These are phyloP conservation scores for Penicillium angulare DNA, from an alignment of 495 filamentous ascomycete genomes.

Conservation along the genomic window DNA sequence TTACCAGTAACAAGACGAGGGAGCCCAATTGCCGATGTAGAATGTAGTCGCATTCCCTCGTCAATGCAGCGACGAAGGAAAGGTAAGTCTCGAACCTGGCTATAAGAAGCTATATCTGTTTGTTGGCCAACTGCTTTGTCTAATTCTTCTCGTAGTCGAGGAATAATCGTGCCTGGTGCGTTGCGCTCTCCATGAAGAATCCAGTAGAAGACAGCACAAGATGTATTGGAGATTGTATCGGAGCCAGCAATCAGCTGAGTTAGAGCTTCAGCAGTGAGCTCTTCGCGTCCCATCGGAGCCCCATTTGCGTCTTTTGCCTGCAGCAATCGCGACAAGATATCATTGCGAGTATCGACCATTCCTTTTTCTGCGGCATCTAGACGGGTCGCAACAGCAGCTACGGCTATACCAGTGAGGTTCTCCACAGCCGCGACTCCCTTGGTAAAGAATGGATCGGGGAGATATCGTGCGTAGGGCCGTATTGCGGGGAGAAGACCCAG, in stretches of 20 bases:
- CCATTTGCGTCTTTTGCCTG: conserved; percentile 76
- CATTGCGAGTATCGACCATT: conserved; percentile 48
- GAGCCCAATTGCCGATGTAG: conserved; percentile 75
- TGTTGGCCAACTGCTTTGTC: conserved; percentile 55
- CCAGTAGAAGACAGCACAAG: conserved; percentile 73
- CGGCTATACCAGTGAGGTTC: conserved; percentile 53
- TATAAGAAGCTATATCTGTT: conserved; percentile 57
- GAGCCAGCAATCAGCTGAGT: conserved; percentile 80
- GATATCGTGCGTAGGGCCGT: conserved; percentile 34
- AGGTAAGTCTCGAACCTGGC: conserved; percentile 61
- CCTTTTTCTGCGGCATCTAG: conserved; percentile 53
- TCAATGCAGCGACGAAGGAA: conserved; percentile 72
- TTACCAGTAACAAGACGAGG: conserved; percentile 66
- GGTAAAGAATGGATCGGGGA: conserved; percentile 41
- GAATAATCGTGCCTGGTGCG: conserved; percentile 57
- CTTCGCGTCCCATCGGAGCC: conserved; percentile 60
- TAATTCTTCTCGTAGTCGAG: conserved; percentile 64
- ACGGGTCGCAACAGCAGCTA: conserved; percentile 67
- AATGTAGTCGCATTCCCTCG: conserved; percentile 77
- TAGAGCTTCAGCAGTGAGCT: conserved; percentile 75
- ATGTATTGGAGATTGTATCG: conserved; percentile 77
- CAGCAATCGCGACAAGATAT: conserved; percentile 72
- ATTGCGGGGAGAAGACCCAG: conserved; percentile 34
- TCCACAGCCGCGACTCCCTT: conserved; percentile 36
- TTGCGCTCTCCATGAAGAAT: conserved; percentile 44